These are phyloP conservation scores for Metarhizium anisopliae DNA, from an alignment of 2,329 filamentous ascomycete genomes.

Conservation along the genomic window DNA sequence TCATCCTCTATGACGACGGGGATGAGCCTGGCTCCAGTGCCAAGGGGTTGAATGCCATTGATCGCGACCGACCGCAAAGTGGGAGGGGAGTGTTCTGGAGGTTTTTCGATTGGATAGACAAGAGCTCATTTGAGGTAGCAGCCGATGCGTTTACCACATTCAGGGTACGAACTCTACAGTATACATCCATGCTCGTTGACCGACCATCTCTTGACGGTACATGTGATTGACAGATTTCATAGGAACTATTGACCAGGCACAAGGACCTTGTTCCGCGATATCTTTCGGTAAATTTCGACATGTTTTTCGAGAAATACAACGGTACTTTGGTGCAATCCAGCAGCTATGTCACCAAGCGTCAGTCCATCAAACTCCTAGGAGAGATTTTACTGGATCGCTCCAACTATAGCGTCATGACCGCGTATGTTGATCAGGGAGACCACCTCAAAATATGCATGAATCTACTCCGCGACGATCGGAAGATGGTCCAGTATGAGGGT, in stretches of 20 bases:
- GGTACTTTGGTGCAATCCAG: constrained; percentile 78
- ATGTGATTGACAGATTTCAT: not conserved
- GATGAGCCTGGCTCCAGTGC: constrained; percentile 59
- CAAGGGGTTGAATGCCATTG: constrained; percentile 70
- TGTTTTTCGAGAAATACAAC: constrained; percentile 92
- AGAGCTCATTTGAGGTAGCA: constrained; percentile 90
- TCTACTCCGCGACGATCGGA: constrained; percentile 83
- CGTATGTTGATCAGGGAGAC: constrained; percentile 89
- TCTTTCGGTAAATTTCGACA: constrained; percentile 78
- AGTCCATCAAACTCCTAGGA: constrained; percentile 94
- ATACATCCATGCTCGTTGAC: not conserved
- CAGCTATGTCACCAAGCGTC: constrained; percentile 94
- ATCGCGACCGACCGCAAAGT: constrained; percentile 64
- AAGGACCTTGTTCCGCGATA: constrained; percentile 86
- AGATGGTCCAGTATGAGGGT: constrained; percentile 99
- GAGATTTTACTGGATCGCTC: constrained; percentile 90
- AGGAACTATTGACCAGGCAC: constrained; percentile 92
- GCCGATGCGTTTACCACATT: constrained; percentile 98
- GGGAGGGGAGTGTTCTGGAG: constrained; percentile 89
- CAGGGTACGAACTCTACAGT: constrained; percentile 48
- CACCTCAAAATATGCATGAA: constrained; percentile 99
- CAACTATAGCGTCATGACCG: constrained; percentile 97
- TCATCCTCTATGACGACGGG: constrained; percentile 89
- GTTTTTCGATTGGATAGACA: constrained; percentile 96
- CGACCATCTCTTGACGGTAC: not conserved